A percentile compares a stretch with the other conserved stretches of the same genome.
Conservation (phyloP, 768 basidiomycete genomes). For the Kwoniella europaea region DNA sequence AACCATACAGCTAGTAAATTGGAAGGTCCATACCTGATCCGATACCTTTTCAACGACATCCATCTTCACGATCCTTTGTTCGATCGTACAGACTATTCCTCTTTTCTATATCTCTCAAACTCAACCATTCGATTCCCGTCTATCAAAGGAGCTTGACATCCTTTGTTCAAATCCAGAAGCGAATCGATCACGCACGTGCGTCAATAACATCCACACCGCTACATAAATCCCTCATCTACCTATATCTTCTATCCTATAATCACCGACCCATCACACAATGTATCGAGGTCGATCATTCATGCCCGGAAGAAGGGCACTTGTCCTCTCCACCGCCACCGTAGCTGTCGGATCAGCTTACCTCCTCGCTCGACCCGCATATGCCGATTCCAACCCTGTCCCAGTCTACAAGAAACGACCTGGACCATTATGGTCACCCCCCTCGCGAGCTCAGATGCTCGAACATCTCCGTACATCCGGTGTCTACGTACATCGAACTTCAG, state of each 20-base stretch:
- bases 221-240: background rate
- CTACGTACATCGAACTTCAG: conserved; percentile 35
- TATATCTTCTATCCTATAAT: background rate
- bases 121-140: background rate
- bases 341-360: conserved; percentile 23
- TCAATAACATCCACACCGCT: background rate
- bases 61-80: conserved; percentile 11
- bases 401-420: conserved; percentile 56
- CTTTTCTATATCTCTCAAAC: background rate
- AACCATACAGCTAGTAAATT: background rate
- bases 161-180: background rate
- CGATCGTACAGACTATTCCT: conserved; percentile 1
- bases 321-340: conserved; percentile 20
- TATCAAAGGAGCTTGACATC: background rate
- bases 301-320: conserved; percentile 26
- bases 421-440: conserved; percentile 59
- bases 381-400: conserved; percentile 41
- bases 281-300: conserved; percentile 24
- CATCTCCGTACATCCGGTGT: conserved; percentile 56
- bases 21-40: conserved; percentile 2
- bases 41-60: background rate
- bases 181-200: background rate
- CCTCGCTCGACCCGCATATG: conserved; percentile 24
- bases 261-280: conserved; percentile 11
- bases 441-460: conserved; percentile 58